Evolutionary conservation across 2,329 filamentous ascomycete genomes (phyloP), one percentile per base, ranked within the genome.

Genomic region (Cytospora leucostoma): DNA sequence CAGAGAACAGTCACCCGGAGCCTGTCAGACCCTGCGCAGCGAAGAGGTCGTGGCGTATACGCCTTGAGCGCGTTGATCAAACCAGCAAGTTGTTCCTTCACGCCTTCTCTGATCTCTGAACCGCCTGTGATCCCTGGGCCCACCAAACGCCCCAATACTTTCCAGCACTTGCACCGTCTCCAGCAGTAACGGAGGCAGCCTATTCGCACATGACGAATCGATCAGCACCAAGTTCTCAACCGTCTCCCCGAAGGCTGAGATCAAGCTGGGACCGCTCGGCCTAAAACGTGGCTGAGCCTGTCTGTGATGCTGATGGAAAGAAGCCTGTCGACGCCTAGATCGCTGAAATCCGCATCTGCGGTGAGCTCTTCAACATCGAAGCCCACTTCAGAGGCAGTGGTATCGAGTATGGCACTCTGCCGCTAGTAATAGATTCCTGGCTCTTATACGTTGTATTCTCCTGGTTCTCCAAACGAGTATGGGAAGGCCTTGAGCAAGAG

Each of bases 291-390:
- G 52, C 33, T 37, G 3, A 54, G 52, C 19, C 27, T 33, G 52
- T 54, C 33, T 21, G 66, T 50, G 47, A 74, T 68, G 8, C 62
- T 68, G 35, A 73, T 66, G 2, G 71, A 70, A 37, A 73, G 57
- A 11, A 74, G 63, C 35, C 70, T 72, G 62, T 74, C 73, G 40
- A 74, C 66, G 1, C 73, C 73, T 19, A 72, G 54, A 54, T 73
- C 71, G 21, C 69, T 69, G 40, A 74, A 68, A 0, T 64, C 66
- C 4, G 65, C 52, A 34, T 69, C 67, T 10, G 66, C 67, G 2
- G 58, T 61, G 15, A 71, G 54, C 33, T 69, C 67, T 6, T 47
- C 44, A 19, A 66, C 10, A 21, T 65, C 61, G 13, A 67, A 61
- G 17, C 66, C 66, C 10, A 66, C 62, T 40, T 69, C 68, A 5